phyloP scores from a whole-genome alignment of 2,329 filamentous ascomycete species.

The Chrysoporthe austroafricana region DNA sequence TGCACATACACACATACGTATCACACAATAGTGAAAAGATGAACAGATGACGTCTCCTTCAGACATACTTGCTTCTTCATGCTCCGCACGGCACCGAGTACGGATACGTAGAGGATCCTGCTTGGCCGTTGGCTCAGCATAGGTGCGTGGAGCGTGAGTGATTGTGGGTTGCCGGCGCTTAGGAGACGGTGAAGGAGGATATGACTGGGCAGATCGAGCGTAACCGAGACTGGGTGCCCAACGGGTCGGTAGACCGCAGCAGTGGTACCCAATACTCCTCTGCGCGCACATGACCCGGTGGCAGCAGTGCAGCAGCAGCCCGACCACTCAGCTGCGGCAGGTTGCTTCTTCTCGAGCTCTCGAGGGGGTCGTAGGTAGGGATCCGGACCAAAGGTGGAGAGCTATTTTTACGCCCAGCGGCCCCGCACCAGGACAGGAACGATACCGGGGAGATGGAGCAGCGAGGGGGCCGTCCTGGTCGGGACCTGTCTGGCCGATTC shows the following conservation, averaged over 20 bases:
- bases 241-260: slow-evolving; percentile 18
- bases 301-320: not conserved
- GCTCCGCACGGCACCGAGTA: not conserved
- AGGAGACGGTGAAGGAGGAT: slow-evolving; percentile 6
- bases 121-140: not conserved
- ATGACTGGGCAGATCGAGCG: slow-evolving; percentile 9
- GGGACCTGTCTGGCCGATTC: not conserved
- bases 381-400: not conserved
- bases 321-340: slow-evolving; percentile 1
- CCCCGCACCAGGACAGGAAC: not conserved
- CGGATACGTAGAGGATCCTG: not conserved
- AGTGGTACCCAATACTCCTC: slow-evolving; percentile 18
- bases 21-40: not conserved
- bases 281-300: slow-evolving; percentile 6
- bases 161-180: slow-evolving; percentile 13
- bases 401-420: not conserved
- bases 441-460: not conserved
- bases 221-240: slow-evolving; percentile 16
- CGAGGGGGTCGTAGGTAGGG: not conserved
- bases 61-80: not conserved
- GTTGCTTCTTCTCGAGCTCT: not conserved
- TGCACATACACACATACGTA: not conserved
- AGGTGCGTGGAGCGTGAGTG: not conserved
- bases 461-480: too few relatives aligned
- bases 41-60: not conserved